Evolutionary conservation across 306 rosid genomes (phyloP).

Genomic region (Cucurbita maxima): DNA sequence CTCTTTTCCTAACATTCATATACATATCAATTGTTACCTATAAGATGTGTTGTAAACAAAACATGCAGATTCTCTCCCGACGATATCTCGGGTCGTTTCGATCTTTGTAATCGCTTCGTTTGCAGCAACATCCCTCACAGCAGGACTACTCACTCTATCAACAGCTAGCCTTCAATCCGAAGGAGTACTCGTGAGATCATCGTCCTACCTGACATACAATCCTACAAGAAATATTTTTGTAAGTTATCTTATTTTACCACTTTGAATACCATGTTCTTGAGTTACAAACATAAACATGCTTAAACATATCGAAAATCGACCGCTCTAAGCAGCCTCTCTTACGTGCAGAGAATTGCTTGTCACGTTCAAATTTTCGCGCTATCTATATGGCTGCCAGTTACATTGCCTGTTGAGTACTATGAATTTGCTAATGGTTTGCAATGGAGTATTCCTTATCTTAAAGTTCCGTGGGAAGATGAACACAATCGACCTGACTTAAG

Average conservation of each 20-base stretch:
- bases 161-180: slow-evolving; percentile 67
- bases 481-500: slow-evolving; percentile 18
- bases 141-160: slow-evolving; percentile 65
- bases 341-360: slow-evolving; percentile 70
- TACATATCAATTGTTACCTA: background rate
- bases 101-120: slow-evolving; percentile 50
- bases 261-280: background rate
- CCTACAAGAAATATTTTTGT: slow-evolving; percentile 79
- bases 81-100: slow-evolving; percentile 38
- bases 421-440: slow-evolving; percentile 53
- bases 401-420: slow-evolving; percentile 59
- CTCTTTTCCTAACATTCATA: background rate
- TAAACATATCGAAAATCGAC: background rate
- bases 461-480: slow-evolving; percentile 65
- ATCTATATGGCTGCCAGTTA: slow-evolving; percentile 62
- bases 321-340: background rate
- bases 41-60: background rate
- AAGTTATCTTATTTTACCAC: background rate
- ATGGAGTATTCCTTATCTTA: slow-evolving; percentile 71
- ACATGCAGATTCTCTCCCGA: slow-evolving; percentile 54
- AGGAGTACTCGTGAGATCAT: slow-evolving; percentile 29
- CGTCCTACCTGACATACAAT: slow-evolving; percentile 42
- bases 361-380: slow-evolving; percentile 81
- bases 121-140: slow-evolving; percentile 40
- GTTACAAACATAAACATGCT: background rate